Evolutionary conservation across 2,329 filamentous ascomycete species (phyloP), one percentile per base, ranked within the genome.

Genomic region (Rachicladosporium sp.): DNA sequence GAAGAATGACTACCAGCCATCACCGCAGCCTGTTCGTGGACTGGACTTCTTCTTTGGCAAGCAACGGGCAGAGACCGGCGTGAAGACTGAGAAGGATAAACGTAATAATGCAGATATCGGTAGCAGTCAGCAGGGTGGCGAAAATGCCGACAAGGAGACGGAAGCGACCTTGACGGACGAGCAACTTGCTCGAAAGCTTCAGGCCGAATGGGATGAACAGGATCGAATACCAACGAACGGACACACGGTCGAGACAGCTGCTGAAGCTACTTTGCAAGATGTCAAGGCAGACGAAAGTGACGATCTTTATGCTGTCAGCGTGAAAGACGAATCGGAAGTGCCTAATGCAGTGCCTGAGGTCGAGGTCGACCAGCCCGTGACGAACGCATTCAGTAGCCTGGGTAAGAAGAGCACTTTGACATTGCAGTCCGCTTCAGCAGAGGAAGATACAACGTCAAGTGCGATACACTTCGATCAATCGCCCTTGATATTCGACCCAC

Each of bases 41-140:
- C 68, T 94, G 29, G 84, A 91, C 56, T 93, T 82, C 59, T 95
- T 94, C 68, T 95, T 94, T 56, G 72, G 78, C 4, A 93, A 81
- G 52, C 84, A 88, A 53, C 47, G 48, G 33, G 45, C 44, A 31
- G 8, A 27, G 23, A 27, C 23, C 23, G 23, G 8, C 23, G 23
- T 27, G 23, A 27, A 27, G 23, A 7, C 23, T 27, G 23, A 27
- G 23, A 7, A 27, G 23, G 23, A 4, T 27, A 7, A 27, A 27
- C 23, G 8, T 2, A 27, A 27, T 8, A 7, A 13, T 11, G 23
- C 10, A 27, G 13, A 11, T 33, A 42, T n/a, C 29, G 45, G 38
- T 10, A 19, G 38, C n/a, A 35, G 23, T 12, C 23, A 27, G 23
- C 23, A 27, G 23, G 23, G 23, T 27, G 23, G 23, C 23, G 4